Evolutionary conservation across 2,329 filamentous ascomycete species (phyloP).

Genomic region (Chrysosporium keratinophilum): DNA sequence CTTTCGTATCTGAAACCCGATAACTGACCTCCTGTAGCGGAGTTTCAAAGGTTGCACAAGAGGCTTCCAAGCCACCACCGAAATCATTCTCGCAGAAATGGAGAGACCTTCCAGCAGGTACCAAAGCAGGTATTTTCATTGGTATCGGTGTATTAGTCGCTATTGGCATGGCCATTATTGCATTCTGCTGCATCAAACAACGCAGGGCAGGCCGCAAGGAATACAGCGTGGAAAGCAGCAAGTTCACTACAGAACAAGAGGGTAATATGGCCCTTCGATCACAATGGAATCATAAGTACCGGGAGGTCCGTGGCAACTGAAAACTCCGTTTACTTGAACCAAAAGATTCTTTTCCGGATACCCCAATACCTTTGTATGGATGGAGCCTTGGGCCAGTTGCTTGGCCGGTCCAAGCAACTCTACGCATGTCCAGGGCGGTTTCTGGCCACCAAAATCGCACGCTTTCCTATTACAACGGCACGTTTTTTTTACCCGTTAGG

Average conservation of each 20-base stretch:
- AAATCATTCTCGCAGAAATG: conserved; percentile 34
- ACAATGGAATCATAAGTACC: conserved; percentile 32
- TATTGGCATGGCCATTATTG: conserved; percentile 27
- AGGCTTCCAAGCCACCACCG: conserved; percentile 28
- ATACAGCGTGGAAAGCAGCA: conserved; percentile 38
- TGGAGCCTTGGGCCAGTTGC: conserved; percentile 4
- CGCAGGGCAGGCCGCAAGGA: conserved; percentile 42
- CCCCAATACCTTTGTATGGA: neutral
- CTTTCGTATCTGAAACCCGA: neutral
- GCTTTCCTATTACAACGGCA: neutral
- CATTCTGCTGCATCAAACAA: conserved; percentile 42
- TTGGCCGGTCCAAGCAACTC: conserved; percentile 14
- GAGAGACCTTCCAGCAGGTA: conserved; percentile 36
- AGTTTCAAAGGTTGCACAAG: conserved; percentile 43
- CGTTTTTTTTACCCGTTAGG: neutral
- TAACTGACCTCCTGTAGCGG: conserved; percentile 46
- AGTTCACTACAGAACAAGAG: conserved; percentile 34
- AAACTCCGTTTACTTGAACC: neutral
- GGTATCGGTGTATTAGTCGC: conserved; percentile 29
- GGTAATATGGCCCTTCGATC: conserved; percentile 32
- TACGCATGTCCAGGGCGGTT: neutral
- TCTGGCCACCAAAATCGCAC: neutral
- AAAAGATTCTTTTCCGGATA: conserved; percentile 2
- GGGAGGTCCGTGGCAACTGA: conserved; percentile 12
- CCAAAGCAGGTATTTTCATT: conserved; percentile 40